Base-by-base conservation (phyloP, 225 moss, liverwort and hornwort genomes). In the Physcomitrium patens region DNA sequence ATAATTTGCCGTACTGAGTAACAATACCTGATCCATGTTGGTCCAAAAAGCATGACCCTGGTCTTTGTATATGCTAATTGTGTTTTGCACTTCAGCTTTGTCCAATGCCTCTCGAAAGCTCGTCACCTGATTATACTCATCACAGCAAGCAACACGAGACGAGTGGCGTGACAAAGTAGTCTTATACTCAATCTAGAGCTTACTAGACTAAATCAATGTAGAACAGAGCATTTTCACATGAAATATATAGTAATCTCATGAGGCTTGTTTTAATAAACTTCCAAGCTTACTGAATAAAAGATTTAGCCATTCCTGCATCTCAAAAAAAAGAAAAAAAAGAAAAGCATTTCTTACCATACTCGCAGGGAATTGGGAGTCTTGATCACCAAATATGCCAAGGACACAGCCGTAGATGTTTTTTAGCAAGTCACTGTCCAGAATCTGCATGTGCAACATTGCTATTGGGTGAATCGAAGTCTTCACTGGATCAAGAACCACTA, bases 31-130 rank as follows among this genome's bases (percentile, higher is more conserved):
- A 65, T 86, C 86, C 80, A 86, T 86, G 64, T 50, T 80, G 23
- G 74, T 80, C 86, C 86, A 86, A 64, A 83, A 86, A 58, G 80
- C 86, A 71, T 83, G 86, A 22, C 80, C 83, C 74, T 86, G 83
- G 16, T 67, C 77, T 75, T 80, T 74, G 53, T 83, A 83, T 19
- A 75, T 75, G 77, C 83, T 86, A 41, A 86, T 69, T 52, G 74
- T 64, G 31, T 80, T 82, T 60, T 16, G 58, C 56, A 70, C 70
- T 58, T 56, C 70, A 42, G 70, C 70, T 70, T 70, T 70, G 31
- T 70, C 20, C 44, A 70, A 57, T 12, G 70, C 56, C 42, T 70
- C 70, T 42, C 31, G 31, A 70, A 70, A 70, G 56, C 54, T 44
- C 54, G 17, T 70, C 43, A 70, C 70, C 70, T 70, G 27, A 26